Conservation (phyloP, 2,329 filamentous ascomycete genomes). For the Calonectria montana region DNA sequence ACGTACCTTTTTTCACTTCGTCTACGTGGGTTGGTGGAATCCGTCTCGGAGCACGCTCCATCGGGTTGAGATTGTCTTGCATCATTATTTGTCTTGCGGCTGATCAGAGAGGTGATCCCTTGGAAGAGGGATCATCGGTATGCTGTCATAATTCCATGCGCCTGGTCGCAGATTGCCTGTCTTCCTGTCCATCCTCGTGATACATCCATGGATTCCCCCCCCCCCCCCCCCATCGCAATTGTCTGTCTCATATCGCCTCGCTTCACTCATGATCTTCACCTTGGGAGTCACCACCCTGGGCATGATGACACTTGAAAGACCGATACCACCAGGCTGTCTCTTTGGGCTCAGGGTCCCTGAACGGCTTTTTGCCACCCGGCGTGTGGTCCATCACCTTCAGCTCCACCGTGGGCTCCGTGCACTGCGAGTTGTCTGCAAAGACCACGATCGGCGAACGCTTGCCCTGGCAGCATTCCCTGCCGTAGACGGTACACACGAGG, state of each 20-base stretch:
- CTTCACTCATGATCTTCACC: neutral
- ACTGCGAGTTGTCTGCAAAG: neutral
- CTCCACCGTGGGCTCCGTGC: constrained; percentile 6
- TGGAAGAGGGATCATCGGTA: neutral
- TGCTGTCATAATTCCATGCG: constrained; percentile 1
- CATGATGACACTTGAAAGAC: constrained; percentile 11
- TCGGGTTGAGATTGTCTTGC: constrained; percentile 13
- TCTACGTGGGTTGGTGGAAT: neutral
- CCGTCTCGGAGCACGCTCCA: constrained; percentile 1
- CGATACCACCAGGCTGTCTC: neutral
- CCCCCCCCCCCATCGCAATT: neutral
- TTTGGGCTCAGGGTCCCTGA: neutral
- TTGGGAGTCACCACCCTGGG: neutral
- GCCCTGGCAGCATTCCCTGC: neutral
- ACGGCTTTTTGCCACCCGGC: neutral
- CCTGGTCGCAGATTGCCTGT: neutral
- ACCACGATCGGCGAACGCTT: neutral
- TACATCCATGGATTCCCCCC: neutral
- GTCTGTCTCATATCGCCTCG: constrained; percentile 9
- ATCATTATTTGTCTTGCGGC: constrained; percentile 6
- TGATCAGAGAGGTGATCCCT: constrained; percentile 1
- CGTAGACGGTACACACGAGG: constrained; percentile 11
- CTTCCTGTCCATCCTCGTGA: neutral
- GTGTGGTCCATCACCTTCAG: neutral
- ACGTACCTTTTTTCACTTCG: neutral